phyloP scores from a whole-genome alignment of 768 basidiomycete genomes.

The Tulasnella sp. region DNA sequence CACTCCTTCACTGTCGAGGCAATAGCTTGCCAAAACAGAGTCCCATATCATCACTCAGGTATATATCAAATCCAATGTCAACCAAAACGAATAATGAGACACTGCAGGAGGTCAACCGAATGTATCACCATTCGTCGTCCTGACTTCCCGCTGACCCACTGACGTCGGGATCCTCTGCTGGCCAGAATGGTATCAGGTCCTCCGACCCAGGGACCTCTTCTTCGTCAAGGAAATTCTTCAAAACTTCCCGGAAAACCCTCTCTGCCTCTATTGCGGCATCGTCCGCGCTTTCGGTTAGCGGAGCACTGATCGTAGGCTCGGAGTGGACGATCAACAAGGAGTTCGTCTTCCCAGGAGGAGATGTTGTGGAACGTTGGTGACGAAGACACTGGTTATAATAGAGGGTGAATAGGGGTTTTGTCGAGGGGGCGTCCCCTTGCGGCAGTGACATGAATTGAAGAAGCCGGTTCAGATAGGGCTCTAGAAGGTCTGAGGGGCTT shows the following conservation, averaged over 20 bases:
- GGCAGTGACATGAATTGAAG: constrained; percentile 25
- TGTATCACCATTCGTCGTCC: background rate
- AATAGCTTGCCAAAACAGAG: no score
- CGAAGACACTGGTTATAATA: background rate
- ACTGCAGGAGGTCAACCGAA: no score
- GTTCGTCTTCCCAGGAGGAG: constrained; percentile 22
- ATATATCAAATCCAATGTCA: no score
- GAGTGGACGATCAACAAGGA: constrained; percentile 9
- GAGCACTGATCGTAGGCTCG: constrained; percentile 25
- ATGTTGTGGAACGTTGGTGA: constrained; percentile 13
- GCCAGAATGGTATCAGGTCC: no score
- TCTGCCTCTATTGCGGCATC: constrained; percentile 46
- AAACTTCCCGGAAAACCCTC: constrained; percentile 39
- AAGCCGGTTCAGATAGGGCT: constrained; percentile 45
- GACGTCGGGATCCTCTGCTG: background rate
- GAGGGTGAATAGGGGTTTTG: background rate
- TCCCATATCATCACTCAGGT: no score
- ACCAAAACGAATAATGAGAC: no score
- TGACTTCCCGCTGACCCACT: background rate
- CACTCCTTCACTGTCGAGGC: no score
- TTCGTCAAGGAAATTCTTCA: constrained; percentile 16
- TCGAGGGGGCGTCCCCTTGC: constrained; percentile 37
- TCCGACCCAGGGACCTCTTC: background rate
- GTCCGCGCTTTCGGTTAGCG: constrained; percentile 45
- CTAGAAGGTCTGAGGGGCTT: constrained; percentile 34